Evolutionary conservation across 2,329 filamentous ascomycete species (phyloP).

Genomic region (Xenoacremonium recifei): DNA sequence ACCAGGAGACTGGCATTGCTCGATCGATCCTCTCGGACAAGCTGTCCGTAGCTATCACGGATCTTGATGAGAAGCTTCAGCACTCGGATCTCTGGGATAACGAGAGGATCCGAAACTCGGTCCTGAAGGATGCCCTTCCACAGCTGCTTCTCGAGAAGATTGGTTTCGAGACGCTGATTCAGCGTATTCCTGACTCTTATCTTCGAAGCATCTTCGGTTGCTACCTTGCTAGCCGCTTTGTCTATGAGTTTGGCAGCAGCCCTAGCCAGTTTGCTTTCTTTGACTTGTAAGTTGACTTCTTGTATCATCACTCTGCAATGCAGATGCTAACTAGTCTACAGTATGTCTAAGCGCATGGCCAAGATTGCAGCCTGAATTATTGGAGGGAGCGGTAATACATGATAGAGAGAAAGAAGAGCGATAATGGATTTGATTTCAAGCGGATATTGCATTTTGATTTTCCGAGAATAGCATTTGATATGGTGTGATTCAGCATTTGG

Average conservation of each 20-base stretch:
- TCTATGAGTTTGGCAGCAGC: constrained; percentile 90
- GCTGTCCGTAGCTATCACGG: constrained; percentile 90
- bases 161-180: constrained; percentile 82
- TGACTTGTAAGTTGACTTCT: constrained; percentile 72
- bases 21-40: constrained; percentile 89
- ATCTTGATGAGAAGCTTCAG: constrained; percentile 93
- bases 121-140: constrained; percentile 83
- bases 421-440: constrained; percentile 15
- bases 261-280: constrained; percentile 98
- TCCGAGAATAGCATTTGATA: constrained; percentile 25
- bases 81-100: constrained; percentile 90
- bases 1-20: constrained; percentile 74
- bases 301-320: neutral
- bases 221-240: constrained; percentile 91
- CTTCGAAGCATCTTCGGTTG: constrained; percentile 94
- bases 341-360: constrained; percentile 66
- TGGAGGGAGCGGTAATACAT: neutral
- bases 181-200: constrained; percentile 87
- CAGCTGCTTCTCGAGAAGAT: constrained; percentile 83
- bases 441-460: constrained; percentile 22
- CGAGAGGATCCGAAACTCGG: constrained; percentile 69
- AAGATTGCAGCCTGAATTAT: constrained; percentile 30
- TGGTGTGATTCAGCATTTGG: constrained; percentile 25
- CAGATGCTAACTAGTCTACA: constrained; percentile 36
- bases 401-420: neutral